Conservation (phyloP, 2,329 filamentous ascomycete genomes). For the Cercospora sojina region DNA sequence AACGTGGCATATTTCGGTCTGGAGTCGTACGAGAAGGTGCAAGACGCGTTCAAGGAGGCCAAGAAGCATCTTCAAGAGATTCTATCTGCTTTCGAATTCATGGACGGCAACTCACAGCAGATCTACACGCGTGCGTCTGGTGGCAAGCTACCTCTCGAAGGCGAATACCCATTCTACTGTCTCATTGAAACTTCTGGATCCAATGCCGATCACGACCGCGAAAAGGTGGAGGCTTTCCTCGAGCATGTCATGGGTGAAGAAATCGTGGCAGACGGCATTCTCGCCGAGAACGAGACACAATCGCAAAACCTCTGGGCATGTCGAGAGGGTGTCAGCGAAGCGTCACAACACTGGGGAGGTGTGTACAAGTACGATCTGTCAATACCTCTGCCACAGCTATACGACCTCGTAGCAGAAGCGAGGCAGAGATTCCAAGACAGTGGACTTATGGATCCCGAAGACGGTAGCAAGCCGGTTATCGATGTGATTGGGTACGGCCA, state of each 20-base stretch:
- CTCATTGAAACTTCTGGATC: conserved; percentile 94
- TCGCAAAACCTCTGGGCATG: conserved; percentile 81
- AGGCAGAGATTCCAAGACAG: conserved; percentile 68
- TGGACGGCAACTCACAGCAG: conserved; percentile 82
- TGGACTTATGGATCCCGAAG: conserved; percentile 71
- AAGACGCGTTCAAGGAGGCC: conserved; percentile 80
- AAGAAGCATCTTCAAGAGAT: conserved; percentile 92
- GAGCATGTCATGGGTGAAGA: conserved; percentile 88
- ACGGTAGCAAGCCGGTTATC: conserved; percentile 73
- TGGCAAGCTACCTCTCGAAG: conserved; percentile 77
- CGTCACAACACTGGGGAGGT: conserved; percentile 83
- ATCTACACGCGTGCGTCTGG: conserved; percentile 73
- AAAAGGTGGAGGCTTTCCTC: conserved; percentile 84
- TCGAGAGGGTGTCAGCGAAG: conserved; percentile 90
- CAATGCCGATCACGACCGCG: conserved; percentile 87
- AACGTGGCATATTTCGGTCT: conserved; percentile 95
- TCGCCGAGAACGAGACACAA: conserved; percentile 93
- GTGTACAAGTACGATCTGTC: conserved; percentile 99
- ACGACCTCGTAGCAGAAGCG: conserved; percentile 83
- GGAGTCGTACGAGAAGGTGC: conserved; percentile 84
- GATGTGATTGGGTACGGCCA: conserved; percentile 96
- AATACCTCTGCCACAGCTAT: conserved; percentile 84
- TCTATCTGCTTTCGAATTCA: conserved; percentile 93
- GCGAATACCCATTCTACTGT: conserved; percentile 89
- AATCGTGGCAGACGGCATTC: conserved; percentile 82